Evolutionary conservation across 345 rosid genomes (phyloP).

Genomic region (Raphanus sativus): DNA sequence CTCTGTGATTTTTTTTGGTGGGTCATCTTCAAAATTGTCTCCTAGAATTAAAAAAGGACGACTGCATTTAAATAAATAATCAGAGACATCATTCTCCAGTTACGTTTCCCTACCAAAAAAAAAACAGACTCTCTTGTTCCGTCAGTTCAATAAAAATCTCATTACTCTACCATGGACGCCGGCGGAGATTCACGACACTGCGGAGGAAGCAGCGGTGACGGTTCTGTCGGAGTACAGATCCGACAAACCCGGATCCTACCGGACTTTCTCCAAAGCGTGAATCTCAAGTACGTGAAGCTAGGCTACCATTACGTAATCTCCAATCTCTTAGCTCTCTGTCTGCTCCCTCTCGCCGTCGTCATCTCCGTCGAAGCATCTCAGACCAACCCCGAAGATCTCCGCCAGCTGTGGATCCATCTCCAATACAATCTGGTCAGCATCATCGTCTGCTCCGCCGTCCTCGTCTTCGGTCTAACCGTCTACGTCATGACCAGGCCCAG

Average conservation of each 20-base stretch:
- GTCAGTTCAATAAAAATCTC: not conserved
- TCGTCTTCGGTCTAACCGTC: constrained; percentile 43
- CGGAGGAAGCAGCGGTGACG: not conserved
- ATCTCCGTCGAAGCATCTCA: constrained; percentile 37
- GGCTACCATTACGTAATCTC: constrained; percentile 51
- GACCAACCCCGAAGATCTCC: constrained; percentile 41
- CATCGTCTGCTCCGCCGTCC: constrained; percentile 38
- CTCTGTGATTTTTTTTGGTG: constrained; percentile 10
- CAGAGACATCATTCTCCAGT: not conserved
- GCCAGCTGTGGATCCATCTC: constrained; percentile 45
- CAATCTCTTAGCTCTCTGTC: constrained; percentile 42
- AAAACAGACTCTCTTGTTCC: not conserved
- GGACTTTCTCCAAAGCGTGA: constrained; percentile 51
- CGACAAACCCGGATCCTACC: constrained; percentile 35
- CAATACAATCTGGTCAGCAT: constrained; percentile 47
- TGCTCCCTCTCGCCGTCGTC: constrained; percentile 40
- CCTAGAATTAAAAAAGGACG: not conserved
- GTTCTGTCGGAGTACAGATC: constrained; percentile 41
- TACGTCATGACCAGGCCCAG: constrained; percentile 49
- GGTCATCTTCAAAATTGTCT: constrained; percentile 36
- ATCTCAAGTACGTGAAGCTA: constrained; percentile 51
- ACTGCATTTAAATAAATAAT: not conserved
- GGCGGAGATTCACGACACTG: constrained; percentile 19
- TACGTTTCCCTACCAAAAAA: constrained; percentile 11
- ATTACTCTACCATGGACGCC: constrained; percentile 23